Base-by-base conservation (phyloP, 1,139 yeast species). In the Yamadazyma atmosphaerica region DNA sequence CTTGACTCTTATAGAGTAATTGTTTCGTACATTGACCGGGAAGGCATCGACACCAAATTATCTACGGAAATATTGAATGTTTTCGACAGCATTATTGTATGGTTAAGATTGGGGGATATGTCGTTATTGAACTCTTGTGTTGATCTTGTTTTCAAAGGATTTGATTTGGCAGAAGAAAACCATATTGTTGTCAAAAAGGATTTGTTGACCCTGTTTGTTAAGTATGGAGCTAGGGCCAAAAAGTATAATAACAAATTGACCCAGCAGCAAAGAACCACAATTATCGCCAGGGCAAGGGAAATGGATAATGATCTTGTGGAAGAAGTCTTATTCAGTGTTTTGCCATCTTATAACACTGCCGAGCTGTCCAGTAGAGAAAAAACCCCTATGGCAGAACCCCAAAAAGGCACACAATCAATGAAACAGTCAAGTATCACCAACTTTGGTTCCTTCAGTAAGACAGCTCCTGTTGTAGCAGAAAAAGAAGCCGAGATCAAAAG, bases 21-120 rank as follows among this genome's bases (percentile, higher is more conserved):
- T 33, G 73, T 67, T 7, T 72, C 65, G 18, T 50, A 71, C 4
- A 44, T 48, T 28, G 36, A 43, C 9, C 44, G 40, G 12, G 26
- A 52, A 37, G 33, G 44, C 9, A 45, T 46, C 4, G 47, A 52
- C 14, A 51, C 49, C 16, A 21, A 42, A 52, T 11, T 51, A 72
- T 23, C 65, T 67, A 38, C 52, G 52, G 26, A 65, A 59, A 13
- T 71, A 70, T 61, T 77, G 64, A 54, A 61, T 18, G 77, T 88
- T 0, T 80, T 84, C 47, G 69, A 72, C 18, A 68, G 79, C 43
- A 79, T 86, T 65, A 70, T 86, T 34, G 81, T 80, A 26, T 86
- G 97, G 94, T 67, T 90, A 28, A 72, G 95, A 44, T 66, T 90
- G 36, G 88, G 90, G 40, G 97, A 90, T 60, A 68, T 77, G 9